These are phyloP conservation scores for Coemansia reversa DNA, from an alignment of 192 early-diverging fungal genomes.

Conservation along the genomic window DNA sequence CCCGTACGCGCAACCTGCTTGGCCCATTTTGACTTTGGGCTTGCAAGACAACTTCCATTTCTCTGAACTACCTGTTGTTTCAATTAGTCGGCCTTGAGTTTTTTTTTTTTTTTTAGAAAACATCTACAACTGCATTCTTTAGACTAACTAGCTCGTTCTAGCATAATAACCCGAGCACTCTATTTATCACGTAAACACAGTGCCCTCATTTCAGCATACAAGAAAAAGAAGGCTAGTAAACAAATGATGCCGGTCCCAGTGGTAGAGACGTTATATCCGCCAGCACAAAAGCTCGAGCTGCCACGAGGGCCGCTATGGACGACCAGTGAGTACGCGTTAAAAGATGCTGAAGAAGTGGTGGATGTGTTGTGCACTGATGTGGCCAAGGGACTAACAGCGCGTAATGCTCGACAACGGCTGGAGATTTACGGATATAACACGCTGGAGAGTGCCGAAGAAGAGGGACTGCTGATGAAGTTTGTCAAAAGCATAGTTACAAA, in stretches of 20 bases:
- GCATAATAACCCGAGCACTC: not conserved
- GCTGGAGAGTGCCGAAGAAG: conserved; percentile 71
- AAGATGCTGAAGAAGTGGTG: conserved; percentile 27
- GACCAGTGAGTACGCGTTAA: conserved; percentile 53
- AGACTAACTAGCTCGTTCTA: not conserved
- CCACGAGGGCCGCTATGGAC: conserved; percentile 34
- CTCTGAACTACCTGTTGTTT: not conserved
- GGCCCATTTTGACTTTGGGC: not conserved
- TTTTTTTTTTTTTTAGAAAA: too few species aligned
- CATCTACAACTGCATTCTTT: not conserved
- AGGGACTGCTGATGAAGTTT: conserved; percentile 78
- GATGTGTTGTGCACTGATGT: conserved; percentile 68
- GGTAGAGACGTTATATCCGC: conserved; percentile 18
- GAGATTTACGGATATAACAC: conserved; percentile 74
- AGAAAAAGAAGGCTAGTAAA: not conserved
- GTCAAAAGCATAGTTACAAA: conserved; percentile 82
- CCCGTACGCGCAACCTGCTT: not conserved
- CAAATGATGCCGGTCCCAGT: conserved; percentile 38
- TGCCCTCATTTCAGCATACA: not conserved
- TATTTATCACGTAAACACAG: not conserved
- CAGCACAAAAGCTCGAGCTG: conserved; percentile 26
- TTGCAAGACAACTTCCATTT: not conserved
- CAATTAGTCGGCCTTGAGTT: not conserved
- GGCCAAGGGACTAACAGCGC: conserved; percentile 65
- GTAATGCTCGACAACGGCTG: conserved; percentile 65